Base-by-base conservation (phyloP, 805 yeast species). In the Cyberlindnera mycetangii region DNA sequence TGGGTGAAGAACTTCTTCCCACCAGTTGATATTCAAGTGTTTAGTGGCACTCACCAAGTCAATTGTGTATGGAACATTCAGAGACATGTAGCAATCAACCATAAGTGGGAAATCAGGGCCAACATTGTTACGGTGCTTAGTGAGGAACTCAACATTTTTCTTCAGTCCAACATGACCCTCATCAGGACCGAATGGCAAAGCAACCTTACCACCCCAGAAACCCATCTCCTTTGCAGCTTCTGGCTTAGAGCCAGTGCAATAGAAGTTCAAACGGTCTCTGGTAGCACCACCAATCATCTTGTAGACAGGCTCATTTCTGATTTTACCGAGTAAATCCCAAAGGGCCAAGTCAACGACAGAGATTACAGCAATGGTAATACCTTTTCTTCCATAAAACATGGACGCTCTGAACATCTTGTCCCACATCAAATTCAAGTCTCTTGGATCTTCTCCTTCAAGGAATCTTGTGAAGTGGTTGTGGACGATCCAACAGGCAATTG, bases 71-170 rank as follows among this genome's bases (percentile, higher is more conserved):
- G 73, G 63, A 17, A 73, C 78, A 43, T 67, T 73, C 49, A 74
- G 58, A 2, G 76, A 66, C 79, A 74, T 74, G 66, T 73, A 74
- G 57, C 79, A 74, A 54, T 74, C 79, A 38, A 74, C 77, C 76
- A 74, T 72, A 39, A 74, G 51, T 44, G 79, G 79, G 67, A 71
- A 74, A 51, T 72, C 78, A 11, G 76, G 75, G 18, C 79, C 79
- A 37, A 74, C 74, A 2, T 67, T 47, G 40, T 70, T 64, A 41
- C 79, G 65, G 52, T 73, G 76, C 44, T 68, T 64, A 21, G 58
- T 59, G 36, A 74, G 61, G 52, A 72, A 73, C 50, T 67, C 74
- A 50, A 73, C 70, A 44, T 74, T 73, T 58, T 72, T 72, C 40
- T 60, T 56, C 37, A 74, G 58, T 16, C 78, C 78, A 41, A 49